Evolutionary conservation across 192 early-diverging fungal species (phyloP), one percentile per base, ranked within the genome.

Genomic region (Piromyces finnis): DNA sequence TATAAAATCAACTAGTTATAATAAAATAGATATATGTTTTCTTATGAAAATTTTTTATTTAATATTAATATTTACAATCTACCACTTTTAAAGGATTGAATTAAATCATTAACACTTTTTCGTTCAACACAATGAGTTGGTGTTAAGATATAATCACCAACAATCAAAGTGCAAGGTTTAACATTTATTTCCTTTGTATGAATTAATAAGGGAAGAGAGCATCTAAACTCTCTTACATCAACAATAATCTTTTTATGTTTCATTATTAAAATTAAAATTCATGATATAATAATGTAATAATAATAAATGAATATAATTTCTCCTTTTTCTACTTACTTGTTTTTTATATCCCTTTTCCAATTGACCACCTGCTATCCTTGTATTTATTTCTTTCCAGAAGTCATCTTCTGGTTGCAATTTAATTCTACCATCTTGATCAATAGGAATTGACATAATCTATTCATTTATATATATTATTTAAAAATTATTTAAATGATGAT

Each of bases 131-230:
- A 96, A 39, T 98, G 91, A 7, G 87, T 84, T 29, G 95, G 92
- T 39, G 91, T 91, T 17, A 99, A 85, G 15, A 99, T 89, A 82
- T 98, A 99, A 85, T 99, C 97, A 59, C 96, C 97, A 0, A 99
- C 92, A 82, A 91, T 90, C 12, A 99, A 84, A 1, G 97, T 99
- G 81, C 91, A 92, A 26, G 96, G 94, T 26, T 89, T 82, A 12
- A 99, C 84, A 16, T 86, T 83, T 82, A 96, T 89, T 15, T 94
- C 90, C 27, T 89, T 88, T 28, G 91, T 88, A 81, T 97, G 94
- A 3, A 99, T 84, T 30, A 95, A 87, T 2, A 92, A 90, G 2
- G 97, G 96, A n/a, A 99, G 82, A 11, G 96, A 91, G 30, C 94
- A 92, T 18, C 95, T 87, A 82, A 99, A 97, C 83, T 99, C 97